These are phyloP conservation scores for Obba rivulosa DNA, from an alignment of 768 basidiomycete genomes.

Conservation along the genomic window DNA sequence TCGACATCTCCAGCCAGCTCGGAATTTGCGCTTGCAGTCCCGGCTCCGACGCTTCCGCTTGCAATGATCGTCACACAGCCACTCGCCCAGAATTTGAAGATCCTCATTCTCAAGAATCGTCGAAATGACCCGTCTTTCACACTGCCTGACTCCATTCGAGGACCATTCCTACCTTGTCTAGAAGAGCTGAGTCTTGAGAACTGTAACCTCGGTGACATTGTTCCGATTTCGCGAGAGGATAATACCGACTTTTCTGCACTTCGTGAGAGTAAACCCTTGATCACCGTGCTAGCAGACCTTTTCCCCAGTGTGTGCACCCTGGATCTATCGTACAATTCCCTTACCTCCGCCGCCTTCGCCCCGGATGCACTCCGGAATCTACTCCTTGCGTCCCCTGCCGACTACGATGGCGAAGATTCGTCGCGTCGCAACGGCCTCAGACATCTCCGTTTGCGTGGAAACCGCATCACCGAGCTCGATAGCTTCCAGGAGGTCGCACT, in stretches of 20 bases:
- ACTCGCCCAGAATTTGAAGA: conserved; percentile 53
- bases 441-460: conserved; percentile 65
- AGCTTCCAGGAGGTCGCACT: conserved; percentile 60
- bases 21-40: conserved; percentile 41
- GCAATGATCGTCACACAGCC: conserved; percentile 52
- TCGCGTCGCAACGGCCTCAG: conserved; percentile 48
- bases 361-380: conserved; percentile 43
- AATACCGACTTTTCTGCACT: conserved; percentile 29
- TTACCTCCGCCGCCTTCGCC: conserved; percentile 51
- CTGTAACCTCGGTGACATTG: conserved; percentile 58
- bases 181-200: conserved; percentile 75
- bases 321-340: conserved; percentile 69
- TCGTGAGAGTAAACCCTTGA: conserved; percentile 46
- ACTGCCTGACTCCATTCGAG: conserved; percentile 37
- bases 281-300: conserved; percentile 54
- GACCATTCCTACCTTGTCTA: conserved; percentile 52
- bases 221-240: conserved; percentile 38
- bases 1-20: conserved; percentile 3
- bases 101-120: conserved; percentile 57
- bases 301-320: conserved; percentile 69
- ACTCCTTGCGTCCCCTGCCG: conserved; percentile 33
- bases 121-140: conserved; percentile 61
- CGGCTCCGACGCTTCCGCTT: conserved; percentile 66
- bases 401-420: conserved; percentile 2
- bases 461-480: conserved; percentile 54